Percentiles rank a stretch among this genome's conserved stretches.
phyloP scores from a whole-genome alignment of 2,329 filamentous ascomycete species.

The Cadophora sp. region DNA sequence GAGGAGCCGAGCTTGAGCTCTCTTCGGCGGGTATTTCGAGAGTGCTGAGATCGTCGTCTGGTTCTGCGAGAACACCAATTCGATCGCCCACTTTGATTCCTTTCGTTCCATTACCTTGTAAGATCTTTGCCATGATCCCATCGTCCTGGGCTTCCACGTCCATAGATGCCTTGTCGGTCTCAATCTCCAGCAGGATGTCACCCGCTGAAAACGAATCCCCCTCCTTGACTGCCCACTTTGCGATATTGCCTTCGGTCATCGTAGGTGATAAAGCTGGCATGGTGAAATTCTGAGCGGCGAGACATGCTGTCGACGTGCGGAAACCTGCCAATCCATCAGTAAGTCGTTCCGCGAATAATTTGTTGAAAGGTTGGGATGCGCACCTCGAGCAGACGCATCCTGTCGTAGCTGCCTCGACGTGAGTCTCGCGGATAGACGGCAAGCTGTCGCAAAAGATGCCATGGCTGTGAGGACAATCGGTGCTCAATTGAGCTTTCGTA shows the following conservation, averaged over 20 bases:
- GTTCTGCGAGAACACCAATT: conserved; percentile 84
- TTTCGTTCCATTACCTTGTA: conserved; percentile 75
- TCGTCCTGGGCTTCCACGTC: conserved; percentile 94
- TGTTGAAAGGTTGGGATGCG: conserved; percentile 38
- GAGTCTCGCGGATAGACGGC: conserved; percentile 67
- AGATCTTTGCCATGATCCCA: conserved; percentile 84
- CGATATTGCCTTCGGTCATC: conserved; percentile 93
- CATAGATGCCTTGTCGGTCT: conserved; percentile 95
- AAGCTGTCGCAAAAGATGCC: conserved; percentile 71
- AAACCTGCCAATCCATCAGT: conserved; percentile 58
- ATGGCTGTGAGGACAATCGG: conserved; percentile 51
- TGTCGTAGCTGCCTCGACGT: conserved; percentile 59
- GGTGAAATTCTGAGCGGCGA: conserved; percentile 84
- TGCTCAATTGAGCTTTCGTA: conserved; percentile 42
- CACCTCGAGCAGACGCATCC: conserved; percentile 65
- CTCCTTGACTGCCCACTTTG: conserved; percentile 85
- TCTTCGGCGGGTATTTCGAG: conserved; percentile 80
- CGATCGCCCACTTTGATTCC: conserved; percentile 77
- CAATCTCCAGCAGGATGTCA: conserved; percentile 89
- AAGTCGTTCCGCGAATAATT: conserved; percentile 20
- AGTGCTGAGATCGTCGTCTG: conserved; percentile 77
- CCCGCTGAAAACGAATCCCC: conserved; percentile 82
- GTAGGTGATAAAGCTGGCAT: conserved; percentile 93
- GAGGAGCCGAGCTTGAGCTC: conserved; percentile 40
- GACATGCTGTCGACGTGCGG: conserved; percentile 64